Percentiles rank a stretch among this genome's conserved stretches.
Conservation (phyloP, 2,329 filamentous ascomycete species). For the Apiospora pterosperma region DNA sequence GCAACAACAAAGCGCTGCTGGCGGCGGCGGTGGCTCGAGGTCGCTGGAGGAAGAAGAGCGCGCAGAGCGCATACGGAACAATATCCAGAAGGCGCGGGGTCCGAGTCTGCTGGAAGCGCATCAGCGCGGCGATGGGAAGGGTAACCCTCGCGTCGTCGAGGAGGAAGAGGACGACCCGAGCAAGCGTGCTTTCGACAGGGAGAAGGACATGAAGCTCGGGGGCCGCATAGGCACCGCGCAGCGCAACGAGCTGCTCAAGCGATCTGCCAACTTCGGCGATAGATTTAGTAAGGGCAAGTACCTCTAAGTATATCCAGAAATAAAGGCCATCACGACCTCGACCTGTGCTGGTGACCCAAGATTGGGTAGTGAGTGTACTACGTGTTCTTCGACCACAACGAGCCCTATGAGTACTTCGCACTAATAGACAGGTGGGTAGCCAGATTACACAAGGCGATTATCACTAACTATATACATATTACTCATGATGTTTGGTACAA, state of each 20-base stretch:
- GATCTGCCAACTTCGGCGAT: slow-evolving; percentile 76
- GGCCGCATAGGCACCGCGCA: slow-evolving; percentile 70
- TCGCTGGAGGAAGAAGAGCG: slow-evolving; percentile 57
- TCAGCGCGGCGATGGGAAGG: slow-evolving; percentile 26
- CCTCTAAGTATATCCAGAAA: slow-evolving; percentile 34
- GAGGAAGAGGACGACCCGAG: slow-evolving; percentile 88
- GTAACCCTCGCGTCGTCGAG: slow-evolving; percentile 31
- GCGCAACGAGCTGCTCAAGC: slow-evolving; percentile 73
- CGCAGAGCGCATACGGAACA: slow-evolving; percentile 42
- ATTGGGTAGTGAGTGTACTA: background rate
- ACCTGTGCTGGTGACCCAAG: background rate
- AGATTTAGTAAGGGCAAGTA: slow-evolving; percentile 76
- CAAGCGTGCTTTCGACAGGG: slow-evolving; percentile 80
- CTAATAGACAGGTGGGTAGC: background rate
- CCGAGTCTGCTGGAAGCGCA: slow-evolving; percentile 60
- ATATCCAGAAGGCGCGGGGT: slow-evolving; percentile 51
- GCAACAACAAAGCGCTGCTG: slow-evolving; percentile 26
- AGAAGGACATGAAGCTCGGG: slow-evolving; percentile 87
- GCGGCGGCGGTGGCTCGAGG: slow-evolving; percentile 33
- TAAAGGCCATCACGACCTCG: background rate
- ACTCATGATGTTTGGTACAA: background rate
- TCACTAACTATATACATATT: background rate
- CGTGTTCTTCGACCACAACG: background rate
- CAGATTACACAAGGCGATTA: background rate
- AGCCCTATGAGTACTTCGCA: background rate